Base-by-base conservation (phyloP, 1,139 yeast genomes). In the Kluyveromyces sp. region DNA sequence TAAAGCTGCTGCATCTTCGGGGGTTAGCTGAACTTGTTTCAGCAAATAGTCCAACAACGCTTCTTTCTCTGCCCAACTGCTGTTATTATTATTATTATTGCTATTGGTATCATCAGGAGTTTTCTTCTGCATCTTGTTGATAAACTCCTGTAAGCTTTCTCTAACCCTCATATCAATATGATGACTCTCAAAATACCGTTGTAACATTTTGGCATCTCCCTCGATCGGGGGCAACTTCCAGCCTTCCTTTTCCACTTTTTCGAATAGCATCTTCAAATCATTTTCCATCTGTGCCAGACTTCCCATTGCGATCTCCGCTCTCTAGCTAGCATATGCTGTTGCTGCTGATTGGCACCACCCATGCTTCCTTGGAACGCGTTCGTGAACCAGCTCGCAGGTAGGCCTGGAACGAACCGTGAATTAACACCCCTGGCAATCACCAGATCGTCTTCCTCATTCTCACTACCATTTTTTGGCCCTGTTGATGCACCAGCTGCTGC, bases 311-410 rank as follows among this genome's bases (percentile, higher is more conserved):
- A 40, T 15, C 21, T 28, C 10, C 29, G 41, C 41, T 39, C 35
- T 15, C 41, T 31, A 15, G 41, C 41, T 5, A 30, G 15, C 29
- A 4, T n/a, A 25, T 7, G 27, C 32, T 27, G 7, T 7, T 45
- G 53, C 27, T 48, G 39, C 26, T 46, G 28, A 5, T 15, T 15
- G 21, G 21, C 21, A 15, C 21, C 21, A 15, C 47, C 48, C 34
- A 48, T 50, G 21, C 54, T 52, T n/a, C 49, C 36, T 26, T 56
- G 56, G 8, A 48, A 45, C 25, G 50, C 43, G 37, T 45, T 47
- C 3, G 58, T 52, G 32, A 54, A 54, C 57, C 58, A 53, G 41
- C 52, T 47, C 7, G 56, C 58, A 30, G 58, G 57, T 36, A 53
- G 51, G 29, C 54, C 56, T 7, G 34, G 15, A 7, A 21, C 8